These are phyloP conservation scores for Tulasnella sp. DNA, from an alignment of 768 basidiomycete species.

Conservation along the genomic window DNA sequence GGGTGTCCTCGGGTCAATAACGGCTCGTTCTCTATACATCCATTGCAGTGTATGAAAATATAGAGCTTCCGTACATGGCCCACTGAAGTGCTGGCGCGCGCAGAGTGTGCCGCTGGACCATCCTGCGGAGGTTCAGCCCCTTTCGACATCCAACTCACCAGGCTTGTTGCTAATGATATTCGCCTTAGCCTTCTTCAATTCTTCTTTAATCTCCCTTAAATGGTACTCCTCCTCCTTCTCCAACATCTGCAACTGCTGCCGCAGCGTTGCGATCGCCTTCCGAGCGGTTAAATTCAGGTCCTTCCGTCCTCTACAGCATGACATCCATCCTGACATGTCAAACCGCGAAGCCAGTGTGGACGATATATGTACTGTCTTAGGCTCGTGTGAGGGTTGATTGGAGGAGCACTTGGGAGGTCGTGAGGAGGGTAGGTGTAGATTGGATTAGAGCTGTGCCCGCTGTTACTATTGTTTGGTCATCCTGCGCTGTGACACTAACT, in stretches of 20 bases:
- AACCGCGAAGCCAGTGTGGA: neutral
- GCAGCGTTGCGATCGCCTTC: conserved; percentile 86
- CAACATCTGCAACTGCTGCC: conserved; percentile 91
- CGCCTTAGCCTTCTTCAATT: conserved; percentile 79
- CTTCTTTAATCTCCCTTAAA: conserved; percentile 94
- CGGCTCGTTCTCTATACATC: neutral
- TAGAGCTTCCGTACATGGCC: neutral
- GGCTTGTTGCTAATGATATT: conserved; percentile 92
- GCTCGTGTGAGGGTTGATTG: neutral
- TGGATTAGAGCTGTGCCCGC: neutral
- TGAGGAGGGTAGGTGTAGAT: neutral
- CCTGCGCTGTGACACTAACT: neutral
- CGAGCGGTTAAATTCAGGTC: conserved; percentile 79
- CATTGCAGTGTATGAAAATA: neutral
- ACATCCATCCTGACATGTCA: conserved; percentile 56
- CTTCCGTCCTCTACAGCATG: conserved; percentile 76
- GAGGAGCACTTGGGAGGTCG: neutral
- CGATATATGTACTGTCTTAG: neutral
- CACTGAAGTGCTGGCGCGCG: neutral
- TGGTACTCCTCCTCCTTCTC: conserved; percentile 99
- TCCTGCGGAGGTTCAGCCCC: neutral
- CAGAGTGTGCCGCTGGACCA: neutral
- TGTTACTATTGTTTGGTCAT: neutral
- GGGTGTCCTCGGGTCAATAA: neutral
- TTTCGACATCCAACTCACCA: conserved; percentile 48